Percentiles rank a stretch among this genome's conserved stretches.
These are phyloP conservation scores for Elsinoe ampelina DNA, from an alignment of 2,329 filamentous ascomycete genomes.

Conservation along the genomic window DNA sequence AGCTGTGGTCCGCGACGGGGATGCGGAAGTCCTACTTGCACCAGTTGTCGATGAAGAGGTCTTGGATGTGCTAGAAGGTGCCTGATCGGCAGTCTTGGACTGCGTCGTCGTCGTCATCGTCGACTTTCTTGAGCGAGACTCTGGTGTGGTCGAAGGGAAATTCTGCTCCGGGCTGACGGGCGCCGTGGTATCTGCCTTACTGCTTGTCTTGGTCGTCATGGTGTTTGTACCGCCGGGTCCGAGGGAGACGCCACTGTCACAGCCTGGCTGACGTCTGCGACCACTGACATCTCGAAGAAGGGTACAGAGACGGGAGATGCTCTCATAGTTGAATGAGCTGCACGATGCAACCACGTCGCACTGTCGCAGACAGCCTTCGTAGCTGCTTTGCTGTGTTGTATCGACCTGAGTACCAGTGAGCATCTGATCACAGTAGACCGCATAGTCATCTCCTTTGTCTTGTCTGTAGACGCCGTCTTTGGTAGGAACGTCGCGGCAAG, in stretches of 20 bases:
- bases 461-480: slow-evolving; percentile 6
- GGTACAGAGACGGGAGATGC: not conserved
- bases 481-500: slow-evolving; percentile 8
- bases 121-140: not conserved
- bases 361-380: slow-evolving; percentile 14
- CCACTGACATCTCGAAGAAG: slow-evolving; percentile 2
- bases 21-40: not conserved
- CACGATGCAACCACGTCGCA: slow-evolving; percentile 11
- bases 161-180: not conserved
- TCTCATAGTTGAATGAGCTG: not conserved
- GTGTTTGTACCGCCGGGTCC: not conserved
- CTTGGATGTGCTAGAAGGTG: not conserved
- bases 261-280: not conserved
- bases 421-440: slow-evolving; percentile 6
- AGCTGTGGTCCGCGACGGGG: not conserved
- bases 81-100: not conserved
- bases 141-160: not conserved
- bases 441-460: slow-evolving; percentile 10
- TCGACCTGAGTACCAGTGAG: not conserved
- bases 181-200: not conserved
- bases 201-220: not conserved
- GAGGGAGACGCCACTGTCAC: not conserved
- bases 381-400: slow-evolving; percentile 10
- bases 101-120: not conserved
- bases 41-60: not conserved